These are phyloP conservation scores for Picea glauca DNA, from an alignment of 75 land plant genomes.

Conservation along the genomic window DNA sequence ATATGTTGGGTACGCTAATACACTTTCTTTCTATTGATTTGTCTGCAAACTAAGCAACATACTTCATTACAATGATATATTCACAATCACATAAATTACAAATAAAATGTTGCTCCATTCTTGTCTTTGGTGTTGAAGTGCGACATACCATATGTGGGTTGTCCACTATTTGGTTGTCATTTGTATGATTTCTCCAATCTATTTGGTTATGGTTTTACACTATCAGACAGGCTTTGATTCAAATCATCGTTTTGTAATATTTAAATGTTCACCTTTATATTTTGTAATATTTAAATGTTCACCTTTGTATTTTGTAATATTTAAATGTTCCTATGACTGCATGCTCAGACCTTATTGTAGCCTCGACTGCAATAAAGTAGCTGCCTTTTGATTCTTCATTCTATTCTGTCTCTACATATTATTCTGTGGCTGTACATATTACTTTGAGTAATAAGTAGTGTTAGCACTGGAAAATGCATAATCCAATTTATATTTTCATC, in stretches of 20 bases:
- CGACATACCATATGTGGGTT: background rate
- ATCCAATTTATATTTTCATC: too few relatives aligned
- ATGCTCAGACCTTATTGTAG: too few relatives aligned
- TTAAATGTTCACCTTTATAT: background rate
- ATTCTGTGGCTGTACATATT: too few relatives aligned
- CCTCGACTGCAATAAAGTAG: too few relatives aligned
- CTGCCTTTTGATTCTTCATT: too few relatives aligned
- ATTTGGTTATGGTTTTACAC: background rate
- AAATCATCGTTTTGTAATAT: background rate
- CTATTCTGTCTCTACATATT: too few relatives aligned
- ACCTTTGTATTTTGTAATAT: too few relatives aligned
- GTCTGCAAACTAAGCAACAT: background rate
- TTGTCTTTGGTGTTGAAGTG: background rate
- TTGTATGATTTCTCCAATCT: background rate
- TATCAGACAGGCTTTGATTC: background rate
- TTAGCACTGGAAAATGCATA: too few relatives aligned
- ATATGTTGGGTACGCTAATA: slow-evolving; percentile 27
- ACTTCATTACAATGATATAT: background rate
- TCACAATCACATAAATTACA: background rate
- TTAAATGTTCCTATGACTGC: too few relatives aligned
- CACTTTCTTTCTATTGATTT: slow-evolving; percentile 1
- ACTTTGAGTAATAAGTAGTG: too few relatives aligned
- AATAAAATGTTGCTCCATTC: background rate
- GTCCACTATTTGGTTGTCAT: background rate
- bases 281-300: too few relatives aligned